phyloP scores from a whole-genome alignment of 495 filamentous ascomycete genomes.

The Aspergillus funiculosus region DNA sequence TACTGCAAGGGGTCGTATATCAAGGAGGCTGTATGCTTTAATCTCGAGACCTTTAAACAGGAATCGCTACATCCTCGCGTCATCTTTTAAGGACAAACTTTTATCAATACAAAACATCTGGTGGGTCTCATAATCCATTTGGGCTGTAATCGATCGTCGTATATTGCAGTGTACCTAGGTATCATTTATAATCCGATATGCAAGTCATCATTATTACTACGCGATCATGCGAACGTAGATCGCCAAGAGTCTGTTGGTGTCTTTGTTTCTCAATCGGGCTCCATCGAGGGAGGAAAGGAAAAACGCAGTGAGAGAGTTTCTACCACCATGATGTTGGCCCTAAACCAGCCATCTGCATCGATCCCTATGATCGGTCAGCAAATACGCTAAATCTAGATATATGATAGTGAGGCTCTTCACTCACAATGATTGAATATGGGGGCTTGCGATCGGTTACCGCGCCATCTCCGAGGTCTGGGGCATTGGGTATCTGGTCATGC shows the following conservation, averaged over 20 bases:
- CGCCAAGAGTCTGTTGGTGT: neutral
- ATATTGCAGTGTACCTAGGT: neutral
- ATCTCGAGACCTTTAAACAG: too few relatives aligned
- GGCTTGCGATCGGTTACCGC: conserved; percentile 47
- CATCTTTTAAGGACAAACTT: too few relatives aligned
- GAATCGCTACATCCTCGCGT: too few relatives aligned
- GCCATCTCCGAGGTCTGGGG: conserved; percentile 49
- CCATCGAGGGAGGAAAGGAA: neutral
- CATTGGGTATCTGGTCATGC: conserved; percentile 76
- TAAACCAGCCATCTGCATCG: conserved; percentile 48
- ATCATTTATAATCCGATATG: conserved; percentile 3
- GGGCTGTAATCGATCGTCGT: too few relatives aligned
- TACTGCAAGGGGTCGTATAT: too few relatives aligned
- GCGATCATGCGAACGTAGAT: conserved; percentile 2
- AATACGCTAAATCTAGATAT: neutral
- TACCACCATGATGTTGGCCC: conserved; percentile 49
- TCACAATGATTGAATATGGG: conserved; percentile 63
- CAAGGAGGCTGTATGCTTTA: too few relatives aligned
- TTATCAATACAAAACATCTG: too few relatives aligned
- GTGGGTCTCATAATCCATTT: too few relatives aligned
- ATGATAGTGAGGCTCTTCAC: conserved; percentile 17
- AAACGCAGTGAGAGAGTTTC: neutral
- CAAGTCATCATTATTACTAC: neutral
- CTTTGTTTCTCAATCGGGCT: neutral
- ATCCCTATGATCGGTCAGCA: conserved; percentile 34